Evolutionary conservation across 345 rosid species (phyloP).

Genomic region (Salix arbutifolia): DNA sequence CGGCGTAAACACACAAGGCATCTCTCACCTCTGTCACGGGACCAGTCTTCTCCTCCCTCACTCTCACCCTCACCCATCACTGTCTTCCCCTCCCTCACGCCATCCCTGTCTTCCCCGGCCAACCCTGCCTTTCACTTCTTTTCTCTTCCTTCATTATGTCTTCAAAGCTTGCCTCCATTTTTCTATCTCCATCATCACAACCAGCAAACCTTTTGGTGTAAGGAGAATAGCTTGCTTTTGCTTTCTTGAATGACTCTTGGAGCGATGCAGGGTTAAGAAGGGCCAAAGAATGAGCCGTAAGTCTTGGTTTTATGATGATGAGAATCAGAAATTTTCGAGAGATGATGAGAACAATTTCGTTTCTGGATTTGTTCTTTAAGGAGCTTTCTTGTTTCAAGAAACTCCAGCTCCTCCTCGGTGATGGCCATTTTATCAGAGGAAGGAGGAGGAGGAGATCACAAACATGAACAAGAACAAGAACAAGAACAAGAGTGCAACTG

Average conservation of each 20-base stretch:
- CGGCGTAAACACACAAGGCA: no score
- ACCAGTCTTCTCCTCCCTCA: no score
- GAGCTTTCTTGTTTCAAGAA: neutral
- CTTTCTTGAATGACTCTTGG: conserved; percentile 74
- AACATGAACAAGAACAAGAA: no score
- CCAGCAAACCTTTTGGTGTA: conserved; percentile 32
- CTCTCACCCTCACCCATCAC: no score
- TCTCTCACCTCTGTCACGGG: no score
- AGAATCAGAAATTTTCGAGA: no score
- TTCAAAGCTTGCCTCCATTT: conserved; percentile 73
- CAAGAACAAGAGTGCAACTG: no score
- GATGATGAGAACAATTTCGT: no score
- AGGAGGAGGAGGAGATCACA: no score
- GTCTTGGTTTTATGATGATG: no score
- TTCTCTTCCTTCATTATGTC: conserved; percentile 67
- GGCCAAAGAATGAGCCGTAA: conserved; percentile 81
- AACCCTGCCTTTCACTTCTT: conserved; percentile 53
- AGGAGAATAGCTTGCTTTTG: conserved; percentile 56
- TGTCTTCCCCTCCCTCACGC: no score
- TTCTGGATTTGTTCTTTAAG: neutral
- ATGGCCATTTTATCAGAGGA: neutral
- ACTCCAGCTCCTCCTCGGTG: neutral
- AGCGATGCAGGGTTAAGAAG: conserved; percentile 64
- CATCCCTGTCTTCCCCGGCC: no score
- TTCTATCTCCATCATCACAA: conserved; percentile 44